Evolutionary conservation across 2,329 filamentous ascomycete species (phyloP).

Genomic region (Tolypocladium nubicola): DNA sequence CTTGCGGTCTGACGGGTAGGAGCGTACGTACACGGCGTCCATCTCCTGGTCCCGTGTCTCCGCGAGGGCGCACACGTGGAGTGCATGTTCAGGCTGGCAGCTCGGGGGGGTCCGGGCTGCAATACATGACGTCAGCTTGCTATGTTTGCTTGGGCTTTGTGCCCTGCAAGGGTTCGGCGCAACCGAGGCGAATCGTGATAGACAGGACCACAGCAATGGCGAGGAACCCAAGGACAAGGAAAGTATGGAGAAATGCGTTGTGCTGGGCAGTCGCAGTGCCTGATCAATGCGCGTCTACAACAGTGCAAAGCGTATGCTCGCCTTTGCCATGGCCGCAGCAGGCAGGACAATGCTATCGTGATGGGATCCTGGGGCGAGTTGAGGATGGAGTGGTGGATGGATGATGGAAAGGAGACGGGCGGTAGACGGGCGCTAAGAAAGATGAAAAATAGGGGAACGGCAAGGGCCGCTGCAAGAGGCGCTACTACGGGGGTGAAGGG

Average conservation of each 20-base stretch:
- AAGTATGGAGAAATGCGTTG: neutral
- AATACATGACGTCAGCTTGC: neutral
- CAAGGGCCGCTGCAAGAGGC: neutral
- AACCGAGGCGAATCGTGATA: too few relatives aligned
- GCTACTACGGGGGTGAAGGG: neutral
- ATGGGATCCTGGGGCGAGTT: neutral
- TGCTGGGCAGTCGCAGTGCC: neutral
- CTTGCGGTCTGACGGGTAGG: constrained; percentile 4
- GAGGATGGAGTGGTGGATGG: neutral
- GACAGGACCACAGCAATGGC: too few relatives aligned
- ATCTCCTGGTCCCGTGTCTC: constrained; percentile 7
- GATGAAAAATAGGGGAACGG: neutral
- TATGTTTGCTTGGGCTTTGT: neutral
- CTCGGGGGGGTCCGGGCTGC: neutral
- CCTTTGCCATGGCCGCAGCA: neutral
- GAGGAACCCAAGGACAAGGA: neutral
- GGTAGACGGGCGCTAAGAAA: neutral
- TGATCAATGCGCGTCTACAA: neutral
- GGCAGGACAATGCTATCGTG: neutral
- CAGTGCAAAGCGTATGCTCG: neutral
- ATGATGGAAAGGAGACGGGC: neutral
- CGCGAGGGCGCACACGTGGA: neutral
- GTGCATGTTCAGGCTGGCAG: neutral
- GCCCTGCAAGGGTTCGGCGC: too few relatives aligned
- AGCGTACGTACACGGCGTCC: constrained; percentile 10